Base-by-base conservation (phyloP, 2,329 filamentous ascomycete genomes). In the Reticulascus tulasneorum region DNA sequence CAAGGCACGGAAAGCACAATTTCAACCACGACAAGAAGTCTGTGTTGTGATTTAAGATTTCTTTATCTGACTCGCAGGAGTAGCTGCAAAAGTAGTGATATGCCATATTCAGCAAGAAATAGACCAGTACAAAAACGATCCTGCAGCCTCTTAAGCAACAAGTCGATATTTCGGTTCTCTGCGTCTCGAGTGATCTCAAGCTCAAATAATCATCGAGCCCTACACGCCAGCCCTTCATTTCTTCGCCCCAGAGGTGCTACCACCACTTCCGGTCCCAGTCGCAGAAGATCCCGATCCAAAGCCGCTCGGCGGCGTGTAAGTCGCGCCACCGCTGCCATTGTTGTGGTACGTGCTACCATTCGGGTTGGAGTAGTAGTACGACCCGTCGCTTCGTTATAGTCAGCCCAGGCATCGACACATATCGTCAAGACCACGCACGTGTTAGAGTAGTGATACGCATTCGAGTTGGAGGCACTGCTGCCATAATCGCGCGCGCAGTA, bases 341-440 rank as follows among this genome's bases (percentile, higher is more conserved):
- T 84, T 82, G 68, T 84, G 63, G 63, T 86, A 86, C 24, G 75
- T 82, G 52, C 75, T 83, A 11, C 79, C 79, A 45, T 83, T 73
- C 29, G 79, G 61, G 62, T 86, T 86, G 54, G 72, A 75, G 62
- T 86, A 86, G 64, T 86, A 85, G 68, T 86, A 86, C 2, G 79
- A 84, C 23, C 81, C 79, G 48, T 85, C 52, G 16, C 72, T 76
- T 17, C 23, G 4, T 35, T 12, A 40, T 23, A 30, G 20, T 42
- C 23, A 40, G 29, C 23, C 16, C 13, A 16, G 7, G 24, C 21
- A 27, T 5, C 19, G 19, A n/a, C 25, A 9, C 4, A 30, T 11
- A 20, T 36, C 25, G 22, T 26, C 10, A 21, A 9, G 11, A 42
- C 20, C 16, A 55, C 69, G 45, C 53, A 77, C 73, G 40, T 53